Base-by-base conservation (phyloP, 305 asterid genomes). In the Fraxinus paxiana region DNA sequence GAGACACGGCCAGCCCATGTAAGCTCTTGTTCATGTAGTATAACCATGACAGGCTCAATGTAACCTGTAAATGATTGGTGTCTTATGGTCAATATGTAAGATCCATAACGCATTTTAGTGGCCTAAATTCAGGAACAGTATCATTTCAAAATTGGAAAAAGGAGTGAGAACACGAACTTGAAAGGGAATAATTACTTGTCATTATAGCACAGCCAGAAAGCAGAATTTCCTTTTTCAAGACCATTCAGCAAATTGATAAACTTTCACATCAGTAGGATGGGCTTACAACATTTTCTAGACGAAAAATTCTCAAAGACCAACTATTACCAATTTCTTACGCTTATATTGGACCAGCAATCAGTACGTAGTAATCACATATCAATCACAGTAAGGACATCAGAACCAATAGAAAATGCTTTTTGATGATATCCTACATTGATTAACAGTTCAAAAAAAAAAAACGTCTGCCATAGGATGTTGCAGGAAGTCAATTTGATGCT, bases 1-100 rank as follows among this genome's bases (percentile, higher is more conserved):
- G 97, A 89, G 81, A 92, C 93, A 73, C 97, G 92, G 76, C 99
- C 99, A 69, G 99, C 97, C 99, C 99, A 96, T 54, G 99, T 94
- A 88, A 90, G 97, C 90, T 94, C 99, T 75, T 83, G 86, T 80
- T 96, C 98, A 69, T 96, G 98, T 82, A 96, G 96, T 87, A 96
- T 94, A 79, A 94, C 99, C 90, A 92, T 89, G 80, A 96, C 98
- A 82, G 99, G 98, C 87, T 96, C 99, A 85, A 92, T 94, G 85
- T 96, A 96, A 86, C 99, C 98, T 95, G 91, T 77, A 86, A 65
- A 83, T 13, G 77, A 73, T 46, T 38, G 75, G 73, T 51, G 72
- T 69, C 80, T 75, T 63, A 69, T 41, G 77, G 77, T 77, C 82
- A 69, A 79, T 77, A 74, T 61, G 76, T 56, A 80, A 73, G 83